Base-by-base conservation (phyloP, 1,139 yeast genomes). In the Lodderomyces oxycetoniae region DNA sequence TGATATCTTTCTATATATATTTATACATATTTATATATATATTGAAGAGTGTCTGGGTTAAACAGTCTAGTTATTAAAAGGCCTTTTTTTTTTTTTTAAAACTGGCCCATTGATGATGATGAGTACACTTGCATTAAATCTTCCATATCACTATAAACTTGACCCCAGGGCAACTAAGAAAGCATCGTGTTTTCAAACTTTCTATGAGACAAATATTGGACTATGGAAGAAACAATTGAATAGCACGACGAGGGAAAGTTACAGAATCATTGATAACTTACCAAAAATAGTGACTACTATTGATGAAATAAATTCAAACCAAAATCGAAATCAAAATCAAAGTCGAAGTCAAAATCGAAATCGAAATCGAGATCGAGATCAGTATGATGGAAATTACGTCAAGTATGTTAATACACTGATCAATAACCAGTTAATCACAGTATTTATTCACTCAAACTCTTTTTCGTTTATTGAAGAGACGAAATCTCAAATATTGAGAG, bases 91-190 rank as follows among this genome's bases (percentile, higher is more conserved):
- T n/a, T n/a, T n/a, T n/a, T n/a, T n/a, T n/a, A n/a, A n/a, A n/a
- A n/a, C n/a, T n/a, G n/a, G n/a, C n/a, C n/a, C n/a, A n/a, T n/a
- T n/a, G n/a, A n/a, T n/a, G n/a, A n/a, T n/a, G n/a, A n/a, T n/a
- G n/a, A n/a, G n/a, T n/a, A n/a, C n/a, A n/a, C n/a, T 30, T n/a
- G 35, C 44, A 17, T 53, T 61, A 39, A 64, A 66, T 27, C 53
- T 68, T 37, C 65, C 61, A 43, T 66, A 67, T 45, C 58, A 63
- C 30, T 63, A 54, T 43, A 46, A 64, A 34, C 45, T 58, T 22
- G 57, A 56, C 37, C 64, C 70, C 12, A 45, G 43, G 17, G 36
- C 40, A 20, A 45, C 48, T 7, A 24, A 17, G 19, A 25, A 31
- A 17, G 17, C 28, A 24, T 15, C 26, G n/a, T 29, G 35, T 21